Evolutionary conservation across 2,329 filamentous ascomycete species (phyloP), one percentile per base, ranked within the genome.

Genomic region (Alternaria postmessia): DNA sequence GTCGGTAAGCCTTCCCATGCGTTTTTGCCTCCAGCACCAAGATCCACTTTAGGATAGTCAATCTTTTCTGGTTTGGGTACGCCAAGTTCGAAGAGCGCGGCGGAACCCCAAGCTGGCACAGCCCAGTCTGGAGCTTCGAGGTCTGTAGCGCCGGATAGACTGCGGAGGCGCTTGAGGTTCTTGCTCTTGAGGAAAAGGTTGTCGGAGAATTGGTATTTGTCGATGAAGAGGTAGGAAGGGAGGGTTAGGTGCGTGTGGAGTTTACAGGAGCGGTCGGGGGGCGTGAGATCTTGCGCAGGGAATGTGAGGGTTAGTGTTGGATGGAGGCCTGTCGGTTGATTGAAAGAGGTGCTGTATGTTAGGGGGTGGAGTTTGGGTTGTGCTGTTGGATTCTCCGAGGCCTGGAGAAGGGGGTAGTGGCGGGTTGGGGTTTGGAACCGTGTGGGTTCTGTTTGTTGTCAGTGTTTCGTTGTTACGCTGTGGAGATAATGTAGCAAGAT

Each of bases 121-220:
- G 89, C 87, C 82, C 96, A 98, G 69, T 90, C 90, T 1, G 94
- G 94, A 0, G 93, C 93, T 81, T 98, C 94, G 54, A 98, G 88
- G 68, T 98, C 94, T 7, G 94, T 91, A 20, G 92, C 91, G 12
- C 91, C 86, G 26, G 88, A 88, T 14, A 92, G 85, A 64, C 90
- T 87, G 44, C 85, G 88, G 41, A 96, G 81, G 2, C 86, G 82
- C 3, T 85, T 83, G 20, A 97, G 84, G 72, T 96, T 92, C 71
- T 96, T 93, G 1, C 92, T 94, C 4, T 87, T 79, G 30, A 96
- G 85, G 79, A 96, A 95, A 5, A 97, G 84, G 0, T 86, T 79
- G 75, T 94, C 91, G 24, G 82, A 84, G 61, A 97, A 86, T 78
- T 96, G 93, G 79, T 97, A 96, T 72, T 89, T 89, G 81, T 98